These are phyloP conservation scores for Suillus decipiens DNA, from an alignment of 768 basidiomycete species.

Conservation along the genomic window DNA sequence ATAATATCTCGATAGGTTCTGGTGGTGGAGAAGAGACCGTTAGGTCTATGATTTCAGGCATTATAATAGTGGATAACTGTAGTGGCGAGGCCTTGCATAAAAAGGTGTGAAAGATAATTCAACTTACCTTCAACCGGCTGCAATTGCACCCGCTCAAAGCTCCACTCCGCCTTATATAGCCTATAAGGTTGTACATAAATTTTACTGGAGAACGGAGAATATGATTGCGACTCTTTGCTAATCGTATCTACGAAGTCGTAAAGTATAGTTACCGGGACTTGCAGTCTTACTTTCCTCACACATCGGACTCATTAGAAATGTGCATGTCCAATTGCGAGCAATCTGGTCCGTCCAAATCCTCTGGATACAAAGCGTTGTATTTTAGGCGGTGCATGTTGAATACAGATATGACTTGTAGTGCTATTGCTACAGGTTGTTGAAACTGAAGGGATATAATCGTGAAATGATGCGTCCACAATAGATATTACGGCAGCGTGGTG, in stretches of 20 bases:
- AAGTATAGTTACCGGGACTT: neutral
- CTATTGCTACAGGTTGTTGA: conserved; percentile 20
- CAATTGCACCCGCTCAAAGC: neutral
- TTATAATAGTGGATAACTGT: conserved; percentile 5
- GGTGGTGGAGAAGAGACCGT: conserved; percentile 28
- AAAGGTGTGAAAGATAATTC: conserved; percentile 3
- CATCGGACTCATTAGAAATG: neutral
- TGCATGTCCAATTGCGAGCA: neutral
- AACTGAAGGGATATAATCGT: conserved; percentile 8
- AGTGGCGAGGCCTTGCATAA: neutral
- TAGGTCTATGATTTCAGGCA: conserved; percentile 37
- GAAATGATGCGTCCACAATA: neutral
- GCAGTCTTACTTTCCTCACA: neutral
- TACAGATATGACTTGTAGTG: conserved; percentile 1
- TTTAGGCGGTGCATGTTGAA: conserved; percentile 12
- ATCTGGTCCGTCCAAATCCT: neutral
- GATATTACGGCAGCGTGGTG: neutral
- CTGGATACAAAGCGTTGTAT: neutral
- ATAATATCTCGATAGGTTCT: conserved; percentile 33
- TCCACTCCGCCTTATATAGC: too few relatives aligned
- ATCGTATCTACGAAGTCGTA: neutral
- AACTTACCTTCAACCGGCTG: too few relatives aligned
- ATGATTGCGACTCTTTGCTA: neutral
- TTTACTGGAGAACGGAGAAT: neutral
- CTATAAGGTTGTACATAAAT: neutral